Conservation (phyloP, 192 early-diverging fungal genomes). For the Mortierella claussenii region DNA sequence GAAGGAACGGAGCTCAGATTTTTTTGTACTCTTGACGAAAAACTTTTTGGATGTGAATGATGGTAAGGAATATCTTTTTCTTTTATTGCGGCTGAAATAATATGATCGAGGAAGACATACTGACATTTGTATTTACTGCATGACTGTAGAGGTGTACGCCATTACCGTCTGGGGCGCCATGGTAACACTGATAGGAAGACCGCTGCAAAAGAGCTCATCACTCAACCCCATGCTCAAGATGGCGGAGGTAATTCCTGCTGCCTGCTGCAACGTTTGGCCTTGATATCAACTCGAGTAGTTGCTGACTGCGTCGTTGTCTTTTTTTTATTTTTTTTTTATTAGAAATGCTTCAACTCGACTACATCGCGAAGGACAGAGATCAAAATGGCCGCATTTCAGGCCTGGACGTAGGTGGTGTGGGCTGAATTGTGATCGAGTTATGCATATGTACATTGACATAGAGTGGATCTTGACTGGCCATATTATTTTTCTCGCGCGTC, state of each 20-base stretch:
- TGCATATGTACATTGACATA: too few species aligned
- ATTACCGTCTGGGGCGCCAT: conserved; percentile 41
- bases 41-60: conserved; percentile 15
- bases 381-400: conserved; percentile 34
- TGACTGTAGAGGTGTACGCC: conserved; percentile 34
- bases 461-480: too few species aligned
- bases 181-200: conserved; percentile 24
- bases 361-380: conserved; percentile 21
- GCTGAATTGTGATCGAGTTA: too few species aligned
- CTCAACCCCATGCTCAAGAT: conserved; percentile 48
- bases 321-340: neutral
- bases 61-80: neutral
- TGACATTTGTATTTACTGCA: neutral
- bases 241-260: conserved; percentile 19
- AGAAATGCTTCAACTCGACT: conserved; percentile 35
- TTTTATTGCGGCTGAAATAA: neutral
- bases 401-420: conserved; percentile 49
- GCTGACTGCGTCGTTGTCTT: too few species aligned
- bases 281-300: too few species aligned
- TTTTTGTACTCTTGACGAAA: conserved; percentile 9
- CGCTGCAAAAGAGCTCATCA: conserved; percentile 14
- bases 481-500: too few species aligned
- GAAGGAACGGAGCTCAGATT: conserved; percentile 13
- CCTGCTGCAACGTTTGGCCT: neutral
- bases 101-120: neutral